These are phyloP conservation scores for Trichoderma hamatum DNA, from an alignment of 2,329 filamentous ascomycete genomes.

Conservation along the genomic window DNA sequence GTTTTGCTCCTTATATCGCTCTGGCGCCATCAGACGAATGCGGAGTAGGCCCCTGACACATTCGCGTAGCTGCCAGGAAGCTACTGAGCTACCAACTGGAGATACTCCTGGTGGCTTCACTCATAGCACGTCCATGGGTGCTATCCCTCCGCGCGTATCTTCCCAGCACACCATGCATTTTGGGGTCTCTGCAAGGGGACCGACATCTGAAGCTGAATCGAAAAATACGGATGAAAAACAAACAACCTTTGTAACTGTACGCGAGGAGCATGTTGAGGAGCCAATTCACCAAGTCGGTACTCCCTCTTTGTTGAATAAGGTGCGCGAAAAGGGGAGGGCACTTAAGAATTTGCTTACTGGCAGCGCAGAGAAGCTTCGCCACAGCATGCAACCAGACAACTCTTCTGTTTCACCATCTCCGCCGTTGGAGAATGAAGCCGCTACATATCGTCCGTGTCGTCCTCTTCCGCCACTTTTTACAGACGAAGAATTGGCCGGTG, in stretches of 20 bases:
- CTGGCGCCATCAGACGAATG: background rate
- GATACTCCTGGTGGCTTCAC: background rate
- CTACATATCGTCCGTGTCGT: no score
- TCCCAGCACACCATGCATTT: constrained; percentile 22
- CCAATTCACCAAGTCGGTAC: background rate
- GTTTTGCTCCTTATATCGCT: background rate
- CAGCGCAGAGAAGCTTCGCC: background rate
- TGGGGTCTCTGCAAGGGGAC: background rate
- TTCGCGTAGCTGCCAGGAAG: constrained; percentile 3
- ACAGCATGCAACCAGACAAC: background rate
- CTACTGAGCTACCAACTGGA: background rate
- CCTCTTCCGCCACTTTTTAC: background rate
- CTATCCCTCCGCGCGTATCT: constrained; percentile 30
- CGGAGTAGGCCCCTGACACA: background rate
- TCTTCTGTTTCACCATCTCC: no score
- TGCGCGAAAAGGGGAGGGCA: constrained; percentile 2
- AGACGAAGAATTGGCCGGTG: background rate
- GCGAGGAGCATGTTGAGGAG: background rate
- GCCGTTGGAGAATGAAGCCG: background rate
- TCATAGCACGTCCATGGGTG: constrained; percentile 25
- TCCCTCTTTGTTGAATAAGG: constrained; percentile 1
- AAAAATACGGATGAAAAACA: background rate
- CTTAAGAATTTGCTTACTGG: constrained; percentile 6
- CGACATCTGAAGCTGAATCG: background rate
- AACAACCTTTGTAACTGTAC: background rate